A percentile compares a stretch with the other conserved stretches of the same genome.
Evolutionary conservation across 2,329 filamentous ascomycete genomes (phyloP).

Genomic region (Berkeleyomyces basicola): DNA sequence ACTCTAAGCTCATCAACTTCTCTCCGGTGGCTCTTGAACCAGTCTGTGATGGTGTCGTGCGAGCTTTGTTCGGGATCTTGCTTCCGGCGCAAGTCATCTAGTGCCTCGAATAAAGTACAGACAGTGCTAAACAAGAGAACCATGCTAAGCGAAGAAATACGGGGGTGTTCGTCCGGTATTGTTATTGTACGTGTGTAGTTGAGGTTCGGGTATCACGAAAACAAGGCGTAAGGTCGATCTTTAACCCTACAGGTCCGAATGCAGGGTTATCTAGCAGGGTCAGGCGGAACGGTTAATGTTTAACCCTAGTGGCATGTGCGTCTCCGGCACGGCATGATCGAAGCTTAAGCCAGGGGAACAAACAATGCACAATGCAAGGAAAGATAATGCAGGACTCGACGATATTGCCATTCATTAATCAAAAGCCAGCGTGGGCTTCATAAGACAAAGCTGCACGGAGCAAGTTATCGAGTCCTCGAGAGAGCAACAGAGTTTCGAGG

Average conservation of each 20-base stretch:
- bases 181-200: neutral
- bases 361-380: neutral
- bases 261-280: too few relatives aligned
- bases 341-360: neutral
- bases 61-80: slow-evolving; percentile 19
- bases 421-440: neutral
- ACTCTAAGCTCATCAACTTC: slow-evolving; percentile 40
- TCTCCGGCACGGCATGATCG: neutral
- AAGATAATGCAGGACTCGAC: neutral
- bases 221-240: neutral
- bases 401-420: neutral
- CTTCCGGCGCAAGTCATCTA: slow-evolving; percentile 32
- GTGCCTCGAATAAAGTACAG: slow-evolving; percentile 55
- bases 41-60: slow-evolving; percentile 33
- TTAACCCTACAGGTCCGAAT: neutral
- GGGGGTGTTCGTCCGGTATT: too few relatives aligned
- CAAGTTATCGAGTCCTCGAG: neutral
- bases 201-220: neutral
- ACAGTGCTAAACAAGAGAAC: slow-evolving; percentile 51
- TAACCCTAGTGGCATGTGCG: neutral
- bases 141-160: slow-evolving; percentile 26
- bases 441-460: neutral
- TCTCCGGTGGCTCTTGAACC: slow-evolving; percentile 51
- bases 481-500: neutral
- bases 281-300: too few relatives aligned